phyloP scores from a whole-genome alignment of 306 rosid genomes.

The Senna tora region DNA sequence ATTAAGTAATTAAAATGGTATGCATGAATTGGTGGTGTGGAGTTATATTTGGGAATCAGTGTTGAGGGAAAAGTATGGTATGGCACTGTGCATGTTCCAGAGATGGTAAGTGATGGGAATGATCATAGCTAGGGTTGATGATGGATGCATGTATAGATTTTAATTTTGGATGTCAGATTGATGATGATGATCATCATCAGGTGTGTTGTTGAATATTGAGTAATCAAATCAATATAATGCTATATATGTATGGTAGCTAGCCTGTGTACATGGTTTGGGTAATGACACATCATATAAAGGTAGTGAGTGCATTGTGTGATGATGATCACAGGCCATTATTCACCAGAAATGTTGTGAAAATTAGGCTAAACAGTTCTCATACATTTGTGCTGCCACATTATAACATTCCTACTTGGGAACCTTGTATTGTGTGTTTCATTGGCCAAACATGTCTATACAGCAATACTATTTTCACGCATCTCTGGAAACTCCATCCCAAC shows the following conservation, averaged over 20 bases:
- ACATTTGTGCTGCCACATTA: conserved; percentile 42
- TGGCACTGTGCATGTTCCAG: conserved; percentile 1
- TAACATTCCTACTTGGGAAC: conserved; percentile 46
- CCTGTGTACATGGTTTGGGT: conserved; percentile 28
- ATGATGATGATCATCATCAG: conserved; percentile 22
- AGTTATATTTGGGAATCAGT: conserved; percentile 12
- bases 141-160: too few relatives aligned
- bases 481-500: too few relatives aligned
- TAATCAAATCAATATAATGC: conserved; percentile 46
- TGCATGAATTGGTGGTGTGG: neutral
- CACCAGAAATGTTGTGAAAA: conserved; percentile 39
- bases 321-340: too few relatives aligned
- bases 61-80: neutral
- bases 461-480: too few relatives aligned
- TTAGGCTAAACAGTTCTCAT: conserved; percentile 45
- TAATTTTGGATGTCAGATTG: conserved; percentile 38
- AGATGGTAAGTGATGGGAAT: conserved; percentile 22
- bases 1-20: too few relatives aligned
- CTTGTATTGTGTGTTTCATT: conserved; percentile 26
- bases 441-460: conserved; percentile 22
- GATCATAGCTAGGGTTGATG: conserved; percentile 28
- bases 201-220: conserved; percentile 54
- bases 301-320: neutral
- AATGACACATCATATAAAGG: conserved; percentile 31
- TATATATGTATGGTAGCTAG: conserved; percentile 16